These are phyloP conservation scores for Cutaneotrichosporon cavernicola DNA, from an alignment of 1,284 basidiomycete species.

Conservation along the genomic window DNA sequence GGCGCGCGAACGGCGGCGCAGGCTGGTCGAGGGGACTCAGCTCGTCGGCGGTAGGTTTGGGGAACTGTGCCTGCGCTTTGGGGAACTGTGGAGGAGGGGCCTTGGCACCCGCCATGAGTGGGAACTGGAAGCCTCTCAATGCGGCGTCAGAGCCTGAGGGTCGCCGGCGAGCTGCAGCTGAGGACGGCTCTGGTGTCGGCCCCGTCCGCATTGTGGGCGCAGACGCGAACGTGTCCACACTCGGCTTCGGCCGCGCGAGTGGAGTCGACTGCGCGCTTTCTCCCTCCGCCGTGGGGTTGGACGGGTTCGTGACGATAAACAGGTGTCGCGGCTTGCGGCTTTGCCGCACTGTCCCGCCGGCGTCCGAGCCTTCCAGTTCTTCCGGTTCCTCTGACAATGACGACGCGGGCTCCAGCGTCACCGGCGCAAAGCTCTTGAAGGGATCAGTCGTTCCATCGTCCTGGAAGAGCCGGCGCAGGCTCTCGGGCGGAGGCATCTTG, in stretches of 20 bases:
- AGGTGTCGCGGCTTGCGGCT: constrained; percentile 23
- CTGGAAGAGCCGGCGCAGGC: constrained; percentile 51
- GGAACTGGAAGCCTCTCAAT: constrained; percentile 49
- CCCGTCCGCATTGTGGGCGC: constrained; percentile 31
- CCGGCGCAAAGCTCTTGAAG: constrained; percentile 39
- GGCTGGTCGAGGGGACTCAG: constrained; percentile 18
- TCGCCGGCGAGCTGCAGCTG: constrained; percentile 19
- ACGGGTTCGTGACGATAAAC: constrained; percentile 29
- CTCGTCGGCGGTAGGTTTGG: constrained; percentile 10
- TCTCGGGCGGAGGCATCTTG: constrained; percentile 40
- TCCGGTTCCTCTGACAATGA: constrained; percentile 4
- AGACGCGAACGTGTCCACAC: constrained; percentile 37
- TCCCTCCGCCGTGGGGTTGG: constrained; percentile 19
- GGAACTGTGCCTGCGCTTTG: constrained; percentile 16
- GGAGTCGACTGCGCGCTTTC: constrained; percentile 31
- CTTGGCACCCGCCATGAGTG: constrained; percentile 33
- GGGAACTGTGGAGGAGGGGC: constrained; percentile 7
- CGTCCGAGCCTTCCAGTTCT: constrained; percentile 14
- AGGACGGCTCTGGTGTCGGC: constrained; percentile 14
- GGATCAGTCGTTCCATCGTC: constrained; percentile 49
- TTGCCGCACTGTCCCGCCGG: constrained; percentile 20
- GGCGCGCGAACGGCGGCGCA: constrained; percentile 29
- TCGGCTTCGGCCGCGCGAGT: constrained; percentile 29
- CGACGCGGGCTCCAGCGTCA: background rate
- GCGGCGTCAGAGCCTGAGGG: constrained; percentile 39